Evolutionary conservation across 306 rosid genomes (phyloP).

Genomic region (Dalbergia oliveri): DNA sequence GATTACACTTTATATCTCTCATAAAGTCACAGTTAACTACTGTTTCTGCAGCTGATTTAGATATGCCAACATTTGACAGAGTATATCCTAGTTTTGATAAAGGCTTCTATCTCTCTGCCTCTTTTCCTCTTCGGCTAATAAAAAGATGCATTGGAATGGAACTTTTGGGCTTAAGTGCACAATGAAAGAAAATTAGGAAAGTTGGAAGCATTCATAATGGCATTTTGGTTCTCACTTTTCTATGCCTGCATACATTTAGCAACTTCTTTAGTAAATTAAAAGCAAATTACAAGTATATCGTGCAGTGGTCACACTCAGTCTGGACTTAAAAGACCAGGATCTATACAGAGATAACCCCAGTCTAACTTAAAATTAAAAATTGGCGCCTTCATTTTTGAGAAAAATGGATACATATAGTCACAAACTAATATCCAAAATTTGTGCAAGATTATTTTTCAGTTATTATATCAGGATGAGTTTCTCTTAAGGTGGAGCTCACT

Average conservation of each 20-base stretch:
- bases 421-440: slow-evolving; percentile 1
- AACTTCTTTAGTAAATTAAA: not conserved
- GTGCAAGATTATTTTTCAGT: not conserved
- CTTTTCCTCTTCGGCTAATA: slow-evolving; percentile 25
- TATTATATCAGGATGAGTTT: not conserved
- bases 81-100: slow-evolving; percentile 4
- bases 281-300: not conserved
- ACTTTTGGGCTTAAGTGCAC: not conserved
- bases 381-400: not conserved
- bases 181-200: not conserved
- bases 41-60: slow-evolving; percentile 29
- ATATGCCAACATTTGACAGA: slow-evolving; percentile 22
- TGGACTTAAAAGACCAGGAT: not conserved
- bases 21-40: not conserved
- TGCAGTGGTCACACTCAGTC: not conserved
- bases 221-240: slow-evolving; percentile 16
- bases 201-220: too few relatives aligned
- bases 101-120: slow-evolving; percentile 18
- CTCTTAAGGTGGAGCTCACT: slow-evolving; percentile 14
- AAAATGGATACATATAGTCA: not conserved
- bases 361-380: not conserved
- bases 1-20: slow-evolving; percentile 9
- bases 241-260: not conserved
- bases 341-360: slow-evolving; percentile 4
- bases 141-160: not conserved